These are phyloP conservation scores for Amborella trichopoda DNA, from an alignment of 164 flowering plant species.

Conservation along the genomic window DNA sequence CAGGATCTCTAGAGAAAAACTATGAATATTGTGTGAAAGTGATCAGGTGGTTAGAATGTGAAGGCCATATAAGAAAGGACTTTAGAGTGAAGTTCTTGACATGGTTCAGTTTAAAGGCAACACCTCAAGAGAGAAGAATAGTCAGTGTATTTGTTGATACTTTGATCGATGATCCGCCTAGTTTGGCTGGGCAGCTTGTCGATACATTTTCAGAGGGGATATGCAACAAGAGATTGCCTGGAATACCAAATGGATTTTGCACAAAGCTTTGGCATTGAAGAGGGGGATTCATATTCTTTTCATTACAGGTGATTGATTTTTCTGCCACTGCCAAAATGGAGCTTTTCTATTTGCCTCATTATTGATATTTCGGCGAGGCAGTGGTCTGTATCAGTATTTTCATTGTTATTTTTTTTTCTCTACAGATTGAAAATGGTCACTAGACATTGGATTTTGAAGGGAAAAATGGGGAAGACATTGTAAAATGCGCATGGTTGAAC, in stretches of 20 bases:
- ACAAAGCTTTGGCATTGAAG: slow-evolving; percentile 75
- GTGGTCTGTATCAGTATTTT: too few relatives aligned
- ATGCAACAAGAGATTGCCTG: slow-evolving; percentile 31
- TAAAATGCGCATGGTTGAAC: too few relatives aligned
- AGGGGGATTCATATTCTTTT: not conserved
- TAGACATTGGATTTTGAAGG: too few relatives aligned
- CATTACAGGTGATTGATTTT: slow-evolving; percentile 7
- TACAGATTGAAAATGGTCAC: too few relatives aligned
- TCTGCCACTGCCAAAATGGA: slow-evolving; percentile 8
- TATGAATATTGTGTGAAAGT: slow-evolving; percentile 77
- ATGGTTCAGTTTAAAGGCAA: slow-evolving; percentile 88
- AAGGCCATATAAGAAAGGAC: slow-evolving; percentile 61
- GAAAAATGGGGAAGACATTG: too few relatives aligned
- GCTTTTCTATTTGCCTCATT: slow-evolving; percentile 9
- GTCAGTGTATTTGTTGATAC: slow-evolving; percentile 79
- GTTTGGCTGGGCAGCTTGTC: slow-evolving; percentile 81
- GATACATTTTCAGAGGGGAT: slow-evolving; percentile 71
- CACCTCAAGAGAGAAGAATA: slow-evolving; percentile 51
- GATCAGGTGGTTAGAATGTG: slow-evolving; percentile 68
- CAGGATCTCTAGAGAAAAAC: slow-evolving; percentile 31
- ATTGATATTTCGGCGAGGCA: too few relatives aligned
- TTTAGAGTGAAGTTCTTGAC: slow-evolving; percentile 85
- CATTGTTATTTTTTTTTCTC: too few relatives aligned
- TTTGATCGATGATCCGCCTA: slow-evolving; percentile 55
- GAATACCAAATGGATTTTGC: slow-evolving; percentile 58